phyloP scores from a whole-genome alignment of 2,329 filamentous ascomycete genomes.

The Alternaria sp. region DNA sequence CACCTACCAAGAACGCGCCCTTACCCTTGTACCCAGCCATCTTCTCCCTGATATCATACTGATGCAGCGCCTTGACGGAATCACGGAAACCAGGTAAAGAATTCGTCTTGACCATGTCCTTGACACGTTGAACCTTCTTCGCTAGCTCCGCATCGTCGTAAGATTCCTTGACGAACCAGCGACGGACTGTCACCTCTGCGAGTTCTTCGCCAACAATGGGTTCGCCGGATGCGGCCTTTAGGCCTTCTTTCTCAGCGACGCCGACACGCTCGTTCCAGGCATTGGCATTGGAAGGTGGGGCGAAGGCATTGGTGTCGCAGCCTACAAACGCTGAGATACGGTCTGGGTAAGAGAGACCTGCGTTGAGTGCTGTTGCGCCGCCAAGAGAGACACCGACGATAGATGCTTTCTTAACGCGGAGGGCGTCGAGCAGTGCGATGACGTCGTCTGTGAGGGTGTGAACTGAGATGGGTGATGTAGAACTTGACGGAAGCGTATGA shows the following conservation, averaged over 20 bases:
- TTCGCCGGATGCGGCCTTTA: constrained; percentile 51
- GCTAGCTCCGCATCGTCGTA: constrained; percentile 64
- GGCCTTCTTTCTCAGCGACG: constrained; percentile 67
- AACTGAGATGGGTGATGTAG: constrained; percentile 60
- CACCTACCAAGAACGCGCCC: constrained; percentile 75
- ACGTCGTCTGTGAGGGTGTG: constrained; percentile 75
- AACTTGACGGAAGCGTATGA: constrained; percentile 54
- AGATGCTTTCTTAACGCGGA: constrained; percentile 72
- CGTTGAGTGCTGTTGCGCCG: constrained; percentile 78
- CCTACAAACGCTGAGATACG: constrained; percentile 70
- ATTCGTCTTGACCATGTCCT: constrained; percentile 74
- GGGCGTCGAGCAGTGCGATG: constrained; percentile 68
- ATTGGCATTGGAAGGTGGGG: constrained; percentile 75
- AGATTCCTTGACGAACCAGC: constrained; percentile 74
- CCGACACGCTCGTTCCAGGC: constrained; percentile 81
- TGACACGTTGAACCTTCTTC: constrained; percentile 66
- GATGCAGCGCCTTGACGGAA: constrained; percentile 74
- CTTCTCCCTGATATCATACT: constrained; percentile 70
- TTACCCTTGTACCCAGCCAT: constrained; percentile 65
- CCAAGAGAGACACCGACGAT: constrained; percentile 83
- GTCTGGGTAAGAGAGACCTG: constrained; percentile 71
- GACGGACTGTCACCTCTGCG: constrained; percentile 73
- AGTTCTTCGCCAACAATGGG: constrained; percentile 69
- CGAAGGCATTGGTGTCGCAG: constrained; percentile 80
- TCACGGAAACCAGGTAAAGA: constrained; percentile 73